Conservation (phyloP, 176 grass and related monocot species). For the Rhipidocladum racemiflorum region DNA sequence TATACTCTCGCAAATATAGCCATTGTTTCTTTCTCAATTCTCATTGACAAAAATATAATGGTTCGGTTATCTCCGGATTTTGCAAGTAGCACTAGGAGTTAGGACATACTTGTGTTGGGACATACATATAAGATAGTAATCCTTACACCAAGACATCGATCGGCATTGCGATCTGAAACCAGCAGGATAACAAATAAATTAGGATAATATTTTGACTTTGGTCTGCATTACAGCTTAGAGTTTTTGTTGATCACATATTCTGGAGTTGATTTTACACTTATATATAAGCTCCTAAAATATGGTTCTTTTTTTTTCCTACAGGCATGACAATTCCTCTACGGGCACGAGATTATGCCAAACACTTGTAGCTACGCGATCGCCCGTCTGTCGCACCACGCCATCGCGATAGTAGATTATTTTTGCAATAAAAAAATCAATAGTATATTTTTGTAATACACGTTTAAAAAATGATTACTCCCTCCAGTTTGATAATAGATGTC, state of each 20-base stretch:
- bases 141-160: too few relatives aligned
- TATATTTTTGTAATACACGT: too few relatives aligned
- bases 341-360: too few relatives aligned
- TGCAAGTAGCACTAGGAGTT: neutral
- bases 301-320: neutral
- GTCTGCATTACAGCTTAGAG: neutral
- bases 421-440: too few relatives aligned
- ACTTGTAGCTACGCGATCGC: too few relatives aligned
- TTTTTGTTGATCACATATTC: neutral
- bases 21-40: neutral
- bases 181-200: neutral
- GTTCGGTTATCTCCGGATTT: neutral
- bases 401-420: too few relatives aligned
- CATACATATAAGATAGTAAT: too few relatives aligned
- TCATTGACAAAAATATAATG: neutral
- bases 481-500: too few relatives aligned
- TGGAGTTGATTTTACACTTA: neutral
- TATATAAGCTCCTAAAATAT: neutral
- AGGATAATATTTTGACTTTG: neutral
- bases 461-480: too few relatives aligned
- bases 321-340: constrained; percentile 37
- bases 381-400: too few relatives aligned
- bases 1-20: neutral
- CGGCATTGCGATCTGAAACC: too few relatives aligned
- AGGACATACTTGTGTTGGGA: too few relatives aligned